These are phyloP conservation scores for Gaultheria prostrata DNA, from an alignment of 148 eudicot species.

Conservation along the genomic window DNA sequence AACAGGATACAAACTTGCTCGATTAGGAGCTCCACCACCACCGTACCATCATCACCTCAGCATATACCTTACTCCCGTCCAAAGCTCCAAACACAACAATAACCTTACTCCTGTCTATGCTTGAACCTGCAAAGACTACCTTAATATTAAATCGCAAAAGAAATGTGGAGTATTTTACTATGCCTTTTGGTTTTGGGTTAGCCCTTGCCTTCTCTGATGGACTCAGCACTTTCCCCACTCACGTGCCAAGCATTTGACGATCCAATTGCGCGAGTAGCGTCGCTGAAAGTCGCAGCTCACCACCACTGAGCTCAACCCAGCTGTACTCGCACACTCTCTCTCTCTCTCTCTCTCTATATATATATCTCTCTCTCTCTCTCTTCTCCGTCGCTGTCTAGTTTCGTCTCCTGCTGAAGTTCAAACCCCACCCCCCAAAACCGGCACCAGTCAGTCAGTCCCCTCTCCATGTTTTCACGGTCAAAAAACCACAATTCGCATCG, in stretches of 20 bases:
- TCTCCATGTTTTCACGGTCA: constrained; percentile 33
- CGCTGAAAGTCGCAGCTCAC: background rate
- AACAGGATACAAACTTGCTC: too few relatives aligned
- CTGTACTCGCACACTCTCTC: background rate
- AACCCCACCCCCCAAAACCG: constrained; percentile 29
- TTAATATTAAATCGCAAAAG: too few relatives aligned
- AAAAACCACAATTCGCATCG: background rate
- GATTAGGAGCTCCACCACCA: too few relatives aligned
- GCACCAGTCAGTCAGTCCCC: constrained; percentile 17
- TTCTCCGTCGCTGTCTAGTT: constrained; percentile 9
- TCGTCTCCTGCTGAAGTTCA: background rate
- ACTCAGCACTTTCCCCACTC: background rate
- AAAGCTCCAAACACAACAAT: too few relatives aligned
- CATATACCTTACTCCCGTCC: too few relatives aligned
- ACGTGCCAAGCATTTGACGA: background rate
- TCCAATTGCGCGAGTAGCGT: background rate
- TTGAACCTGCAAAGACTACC: too few relatives aligned
- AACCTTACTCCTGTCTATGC: too few relatives aligned
- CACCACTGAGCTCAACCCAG: background rate
- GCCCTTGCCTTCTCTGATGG: background rate
- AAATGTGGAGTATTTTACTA: too few relatives aligned
- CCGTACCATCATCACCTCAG: too few relatives aligned
- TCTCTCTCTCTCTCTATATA: background rate
- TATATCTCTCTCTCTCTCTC: background rate
- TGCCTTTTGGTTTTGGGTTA: too few relatives aligned